Evolutionary conservation across 2,329 filamentous ascomycete genomes (phyloP), one percentile per base, ranked within the genome.

Genomic region (Cordyceps cateniannulata): DNA sequence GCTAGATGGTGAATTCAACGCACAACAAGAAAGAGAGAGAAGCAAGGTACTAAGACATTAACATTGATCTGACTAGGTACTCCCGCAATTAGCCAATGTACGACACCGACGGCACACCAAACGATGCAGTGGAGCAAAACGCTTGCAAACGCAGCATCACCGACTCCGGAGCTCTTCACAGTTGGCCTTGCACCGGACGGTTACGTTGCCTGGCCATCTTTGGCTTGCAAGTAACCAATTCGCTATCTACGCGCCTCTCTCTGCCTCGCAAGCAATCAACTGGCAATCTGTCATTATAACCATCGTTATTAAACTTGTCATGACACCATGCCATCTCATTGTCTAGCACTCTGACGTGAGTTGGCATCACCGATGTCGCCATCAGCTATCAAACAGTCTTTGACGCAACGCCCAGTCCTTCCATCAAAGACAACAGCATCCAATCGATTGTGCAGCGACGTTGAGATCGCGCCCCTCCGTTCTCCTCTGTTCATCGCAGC

Each of bases 141-240:
- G 22, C 14, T 24, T 57, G 54, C 54, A 57, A 57, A 57, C 54
- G 44, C 54, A 38, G 20, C 44, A 57, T 49, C 44, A 57, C 54
- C 54, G 54, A 57, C 42, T 38, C 42, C 54, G 54, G 54, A 57
- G 54, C 54, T 49, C 22, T 8, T 40, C 25, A 18, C 8, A n/a
- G 38, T 29, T 27, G 24, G 22, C 24, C 18, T 54, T 25, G 32
- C 32, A 35, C 14, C 32, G 32, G 32, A 35, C 32, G 10, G 10
- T 35, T 3, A 12, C 32, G 32, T 29, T 29, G 27, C 27, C 27
- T 29, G 8, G 5, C 27, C 27, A 35, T 12, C 32, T 35, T 35
- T 35, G 32, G 4, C 9, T 12, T 35, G 32, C 32, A 35, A 35
- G 32, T 9, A 9, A 35, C n/a, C n/a, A n/a, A n/a, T n/a, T n/a